Conservation (phyloP, 2,329 filamentous ascomycete species). For the Botrytis galanthina region DNA sequence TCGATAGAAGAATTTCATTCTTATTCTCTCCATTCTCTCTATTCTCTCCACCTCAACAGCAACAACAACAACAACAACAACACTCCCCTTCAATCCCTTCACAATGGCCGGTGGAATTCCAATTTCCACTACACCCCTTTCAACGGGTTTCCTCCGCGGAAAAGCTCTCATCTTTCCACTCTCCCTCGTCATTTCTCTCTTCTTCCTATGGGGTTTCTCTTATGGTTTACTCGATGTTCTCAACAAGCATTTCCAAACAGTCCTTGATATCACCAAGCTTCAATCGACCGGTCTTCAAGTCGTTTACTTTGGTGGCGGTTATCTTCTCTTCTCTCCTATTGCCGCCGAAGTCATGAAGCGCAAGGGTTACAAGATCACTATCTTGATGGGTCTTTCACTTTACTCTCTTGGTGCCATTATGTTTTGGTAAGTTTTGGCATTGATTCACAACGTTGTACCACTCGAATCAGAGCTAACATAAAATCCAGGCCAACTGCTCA, state of each 20-base stretch:
- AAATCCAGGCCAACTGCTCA: slow-evolving; percentile 78
- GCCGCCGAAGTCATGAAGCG: slow-evolving; percentile 70
- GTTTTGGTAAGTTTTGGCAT: slow-evolving; percentile 5
- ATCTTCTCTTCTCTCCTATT: slow-evolving; percentile 65
- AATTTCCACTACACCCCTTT: slow-evolving; percentile 40
- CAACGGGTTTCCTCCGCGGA: slow-evolving; percentile 43
- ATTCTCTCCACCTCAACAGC: not conserved
- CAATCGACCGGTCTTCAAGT: slow-evolving; percentile 68
- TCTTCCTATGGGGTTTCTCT: slow-evolving; percentile 85
- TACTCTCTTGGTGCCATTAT: slow-evolving; percentile 66
- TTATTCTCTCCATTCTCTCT: not conserved
- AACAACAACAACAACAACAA: not conserved
- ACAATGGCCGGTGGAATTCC: slow-evolving; percentile 45
- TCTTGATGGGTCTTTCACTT: slow-evolving; percentile 71
- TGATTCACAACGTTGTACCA: too few relatives aligned
- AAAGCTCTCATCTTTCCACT: slow-evolving; percentile 48
- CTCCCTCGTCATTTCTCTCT: slow-evolving; percentile 68
- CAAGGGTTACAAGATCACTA: slow-evolving; percentile 73
- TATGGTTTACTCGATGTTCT: slow-evolving; percentile 82
- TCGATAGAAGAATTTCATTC: not conserved
- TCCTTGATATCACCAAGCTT: slow-evolving; percentile 57
- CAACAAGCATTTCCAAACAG: slow-evolving; percentile 66
- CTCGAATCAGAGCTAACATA: slow-evolving; percentile 38
- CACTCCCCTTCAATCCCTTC: slow-evolving; percentile 8
- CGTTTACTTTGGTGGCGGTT: slow-evolving; percentile 69